Evolutionary conservation across 2,329 filamentous ascomycete species (phyloP), one percentile per base, ranked within the genome.

Genomic region (Fusarium scirpi): DNA sequence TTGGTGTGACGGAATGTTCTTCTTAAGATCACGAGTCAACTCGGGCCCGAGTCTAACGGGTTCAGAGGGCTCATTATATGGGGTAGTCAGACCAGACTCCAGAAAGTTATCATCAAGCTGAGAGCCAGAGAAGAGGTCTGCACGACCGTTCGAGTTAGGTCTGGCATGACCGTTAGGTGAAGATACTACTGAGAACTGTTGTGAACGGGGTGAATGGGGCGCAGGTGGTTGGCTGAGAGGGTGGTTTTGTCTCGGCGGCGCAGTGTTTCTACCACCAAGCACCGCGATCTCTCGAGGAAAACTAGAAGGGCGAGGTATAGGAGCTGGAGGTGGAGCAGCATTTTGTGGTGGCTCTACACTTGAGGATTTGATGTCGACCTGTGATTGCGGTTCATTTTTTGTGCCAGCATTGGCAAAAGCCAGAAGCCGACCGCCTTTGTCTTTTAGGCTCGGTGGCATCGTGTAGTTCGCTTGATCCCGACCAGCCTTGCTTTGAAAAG

Each of bases 91-190:
- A 9, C 79, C 78, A 29, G 80, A 82, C 22, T 78, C 76, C 79
- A 82, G 80, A 43, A 82, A 82, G 47, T 76, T 76, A 12, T 82
- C 80, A 15, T 78, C 79, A 8, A 82, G 76, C 61, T 82, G 79
- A 7, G 80, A 82, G 8, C 80, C 80, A 29, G 74, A 77, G 43
- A 82, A 82, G n/a, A 81, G 60, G 12, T 76, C 76, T 18, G 59
- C 60, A 41, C 62, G 62, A 63, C 71, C 63, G 53, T 67, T 56
- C 27, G 70, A 60, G 40, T 51, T 59, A 15, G 40, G 49, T 47
- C 59, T 69, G 32, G 63, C 54, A 40, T 67, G 70, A 16, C 61
- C 68, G 20, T 69, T 70, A 20, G 74, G 72, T 11, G 76, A 69
- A 20, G 69, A 69, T 27, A 70, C 51, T 10, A 60, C 46, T 3